phyloP scores from a whole-genome alignment of 108 stramenopile species.

The Cyclotella cryptica region DNA sequence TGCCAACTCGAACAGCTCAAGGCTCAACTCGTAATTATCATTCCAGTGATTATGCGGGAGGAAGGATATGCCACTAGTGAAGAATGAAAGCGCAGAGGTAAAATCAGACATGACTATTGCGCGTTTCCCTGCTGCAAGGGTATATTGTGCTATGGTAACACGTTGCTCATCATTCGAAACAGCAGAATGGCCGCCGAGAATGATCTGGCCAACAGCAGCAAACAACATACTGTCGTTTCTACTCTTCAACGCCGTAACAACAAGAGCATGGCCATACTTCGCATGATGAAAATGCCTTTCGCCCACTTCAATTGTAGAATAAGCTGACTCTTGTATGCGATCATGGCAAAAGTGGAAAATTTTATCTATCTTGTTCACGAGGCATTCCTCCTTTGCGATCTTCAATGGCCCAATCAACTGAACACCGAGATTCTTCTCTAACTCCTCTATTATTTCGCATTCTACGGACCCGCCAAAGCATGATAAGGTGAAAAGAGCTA shows the following conservation, averaged over 20 bases:
- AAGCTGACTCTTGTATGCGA: neutral
- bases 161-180: slow-evolving; percentile 2
- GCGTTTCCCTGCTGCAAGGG: slow-evolving; percentile 23
- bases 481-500: slow-evolving; percentile 7
- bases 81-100: slow-evolving; percentile 6
- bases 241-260: neutral
- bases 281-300: neutral
- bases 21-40: slow-evolving; percentile 24
- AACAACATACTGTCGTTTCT: neutral
- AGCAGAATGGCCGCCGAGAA: slow-evolving; percentile 3
- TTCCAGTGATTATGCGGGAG: slow-evolving; percentile 29
- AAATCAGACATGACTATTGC: slow-evolving; percentile 34
- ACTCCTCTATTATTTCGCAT: neutral
- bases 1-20: slow-evolving; percentile 29
- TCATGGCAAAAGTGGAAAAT: slow-evolving; percentile 4
- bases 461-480: slow-evolving; percentile 12
- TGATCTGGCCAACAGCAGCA: slow-evolving; percentile 16
- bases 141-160: neutral
- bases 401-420: neutral
- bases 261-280: neutral
- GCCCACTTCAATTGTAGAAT: neutral
- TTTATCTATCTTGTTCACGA: neutral
- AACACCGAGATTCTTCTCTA: slow-evolving; percentile 7
- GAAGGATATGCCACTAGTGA: slow-evolving; percentile 23
- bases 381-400: slow-evolving; percentile 8